Percentiles rank a stretch among this genome's conserved stretches.
Conservation (phyloP, 2,329 filamentous ascomycete genomes). For the Aureobasidium uvarum region DNA sequence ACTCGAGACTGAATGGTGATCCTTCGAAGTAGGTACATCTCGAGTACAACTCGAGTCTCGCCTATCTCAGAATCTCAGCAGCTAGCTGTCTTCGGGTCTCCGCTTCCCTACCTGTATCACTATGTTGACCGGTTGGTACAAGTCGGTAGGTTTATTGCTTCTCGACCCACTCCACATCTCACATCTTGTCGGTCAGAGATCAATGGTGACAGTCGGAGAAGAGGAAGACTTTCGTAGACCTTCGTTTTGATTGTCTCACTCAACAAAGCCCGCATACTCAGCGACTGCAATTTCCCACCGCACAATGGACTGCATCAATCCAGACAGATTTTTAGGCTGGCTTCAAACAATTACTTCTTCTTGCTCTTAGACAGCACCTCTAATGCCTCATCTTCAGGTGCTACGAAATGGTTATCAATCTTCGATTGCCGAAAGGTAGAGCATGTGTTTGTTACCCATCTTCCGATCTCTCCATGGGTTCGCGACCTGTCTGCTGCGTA, state of each 20-base stretch:
- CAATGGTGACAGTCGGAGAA: background rate
- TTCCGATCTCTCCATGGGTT: background rate
- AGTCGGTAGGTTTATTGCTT: conserved; percentile 18
- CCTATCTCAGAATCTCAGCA: conserved; percentile 5
- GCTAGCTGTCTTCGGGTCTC: conserved; percentile 8
- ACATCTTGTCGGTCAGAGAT: conserved; percentile 16
- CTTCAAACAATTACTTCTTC: background rate
- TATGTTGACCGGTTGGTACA: background rate
- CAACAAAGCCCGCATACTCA: background rate
- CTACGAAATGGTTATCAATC: background rate
- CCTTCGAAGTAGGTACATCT: background rate
- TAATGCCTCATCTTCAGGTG: no score
- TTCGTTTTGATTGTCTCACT: conserved; percentile 15
- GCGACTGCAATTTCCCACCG: background rate
- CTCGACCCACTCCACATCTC: conserved; percentile 5
- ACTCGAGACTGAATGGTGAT: background rate
- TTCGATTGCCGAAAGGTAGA: background rate
- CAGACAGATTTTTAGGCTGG: background rate
- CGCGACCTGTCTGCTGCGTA: background rate
- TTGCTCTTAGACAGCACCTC: background rate
- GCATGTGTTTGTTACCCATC: background rate
- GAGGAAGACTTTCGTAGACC: background rate
- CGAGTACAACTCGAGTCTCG: conserved; percentile 10
- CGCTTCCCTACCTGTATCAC: background rate
- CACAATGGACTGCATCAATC: background rate